Percentiles rank a stretch among this genome's conserved stretches.
phyloP scores from a whole-genome alignment of 352 stramenopile species.

The Elongisporangium senticosum region DNA sequence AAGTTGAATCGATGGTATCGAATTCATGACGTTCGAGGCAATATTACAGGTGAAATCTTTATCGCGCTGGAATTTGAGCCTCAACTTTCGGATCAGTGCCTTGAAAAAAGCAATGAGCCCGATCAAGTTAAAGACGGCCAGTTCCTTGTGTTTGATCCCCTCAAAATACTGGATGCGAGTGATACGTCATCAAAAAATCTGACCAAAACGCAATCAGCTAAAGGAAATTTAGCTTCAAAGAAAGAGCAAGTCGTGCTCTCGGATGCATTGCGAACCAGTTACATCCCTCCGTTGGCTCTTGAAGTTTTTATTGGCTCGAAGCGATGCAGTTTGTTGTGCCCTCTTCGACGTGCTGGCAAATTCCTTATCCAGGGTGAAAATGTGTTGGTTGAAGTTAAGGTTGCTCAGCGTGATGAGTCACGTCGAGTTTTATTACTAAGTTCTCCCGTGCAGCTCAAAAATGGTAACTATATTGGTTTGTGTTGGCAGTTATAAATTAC shows the following conservation, averaged over 20 bases:
- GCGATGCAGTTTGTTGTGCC: slow-evolving; percentile 74
- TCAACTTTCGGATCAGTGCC: slow-evolving; percentile 19
- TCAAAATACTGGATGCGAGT: slow-evolving; percentile 60
- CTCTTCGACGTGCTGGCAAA: slow-evolving; percentile 76
- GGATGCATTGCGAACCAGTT: slow-evolving; percentile 69
- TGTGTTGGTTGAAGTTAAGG: slow-evolving; percentile 83
- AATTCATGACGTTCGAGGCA: slow-evolving; percentile 70
- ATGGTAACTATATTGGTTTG: slow-evolving; percentile 34
- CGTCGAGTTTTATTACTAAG: slow-evolving; percentile 77
- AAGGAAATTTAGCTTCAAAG: slow-evolving; percentile 9
- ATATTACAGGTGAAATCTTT: slow-evolving; percentile 81
- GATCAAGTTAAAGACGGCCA: slow-evolving; percentile 78
- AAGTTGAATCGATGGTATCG: slow-evolving; percentile 83
- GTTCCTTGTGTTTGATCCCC: slow-evolving; percentile 83
- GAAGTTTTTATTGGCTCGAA: slow-evolving; percentile 75
- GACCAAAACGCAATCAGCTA: slow-evolving; percentile 11
- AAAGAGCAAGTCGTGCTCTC: slow-evolving; percentile 72
- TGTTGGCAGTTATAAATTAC: background rate
- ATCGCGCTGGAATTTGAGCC: slow-evolving; percentile 77
- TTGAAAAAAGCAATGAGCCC: slow-evolving; percentile 40
- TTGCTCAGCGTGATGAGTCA: slow-evolving; percentile 81
- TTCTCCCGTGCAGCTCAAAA: slow-evolving; percentile 87
- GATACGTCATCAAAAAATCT: slow-evolving; percentile 17
- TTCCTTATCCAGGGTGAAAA: slow-evolving; percentile 86
- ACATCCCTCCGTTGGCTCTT: slow-evolving; percentile 78